Percentiles rank a stretch among this genome's conserved stretches.
Conservation (phyloP, 2,329 filamentous ascomycete genomes). For the Colletotrichum horii region DNA sequence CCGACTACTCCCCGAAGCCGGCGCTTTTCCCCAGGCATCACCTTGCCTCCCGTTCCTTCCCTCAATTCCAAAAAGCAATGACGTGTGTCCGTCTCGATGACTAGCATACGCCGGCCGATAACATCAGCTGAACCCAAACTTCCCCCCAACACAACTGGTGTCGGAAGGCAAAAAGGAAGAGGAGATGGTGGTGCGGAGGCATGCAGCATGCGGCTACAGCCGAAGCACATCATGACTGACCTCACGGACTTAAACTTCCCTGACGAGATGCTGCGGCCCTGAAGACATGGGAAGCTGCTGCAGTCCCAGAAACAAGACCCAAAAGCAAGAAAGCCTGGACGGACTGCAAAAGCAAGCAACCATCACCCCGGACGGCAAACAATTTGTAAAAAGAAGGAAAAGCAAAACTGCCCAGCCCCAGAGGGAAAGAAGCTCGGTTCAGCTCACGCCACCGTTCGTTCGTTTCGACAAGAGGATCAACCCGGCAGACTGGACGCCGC, state of each 20-base stretch:
- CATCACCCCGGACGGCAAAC: background rate
- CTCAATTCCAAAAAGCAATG: background rate
- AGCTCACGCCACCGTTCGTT: background rate
- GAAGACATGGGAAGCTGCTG: background rate
- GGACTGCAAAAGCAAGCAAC: background rate
- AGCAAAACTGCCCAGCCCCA: background rate
- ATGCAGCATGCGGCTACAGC: background rate
- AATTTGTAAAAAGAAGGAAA: background rate
- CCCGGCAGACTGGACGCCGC: background rate
- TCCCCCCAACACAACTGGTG: background rate
- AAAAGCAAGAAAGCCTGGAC: background rate
- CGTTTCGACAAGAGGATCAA: background rate
- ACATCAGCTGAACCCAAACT: background rate
- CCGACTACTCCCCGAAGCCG: background rate
- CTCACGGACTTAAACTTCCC: background rate
- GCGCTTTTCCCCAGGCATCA: background rate
- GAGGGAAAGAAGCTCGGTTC: background rate
- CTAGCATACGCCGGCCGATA: background rate
- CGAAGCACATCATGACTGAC: background rate
- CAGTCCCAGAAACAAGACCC: background rate
- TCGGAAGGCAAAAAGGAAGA: background rate
- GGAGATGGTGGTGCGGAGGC: background rate
- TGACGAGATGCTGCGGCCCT: background rate
- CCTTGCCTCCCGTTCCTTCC: background rate
- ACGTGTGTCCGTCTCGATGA: background rate